Evolutionary conservation across 495 filamentous ascomycete species (phyloP).

Genomic region (Cairneyella variabilis): DNA sequence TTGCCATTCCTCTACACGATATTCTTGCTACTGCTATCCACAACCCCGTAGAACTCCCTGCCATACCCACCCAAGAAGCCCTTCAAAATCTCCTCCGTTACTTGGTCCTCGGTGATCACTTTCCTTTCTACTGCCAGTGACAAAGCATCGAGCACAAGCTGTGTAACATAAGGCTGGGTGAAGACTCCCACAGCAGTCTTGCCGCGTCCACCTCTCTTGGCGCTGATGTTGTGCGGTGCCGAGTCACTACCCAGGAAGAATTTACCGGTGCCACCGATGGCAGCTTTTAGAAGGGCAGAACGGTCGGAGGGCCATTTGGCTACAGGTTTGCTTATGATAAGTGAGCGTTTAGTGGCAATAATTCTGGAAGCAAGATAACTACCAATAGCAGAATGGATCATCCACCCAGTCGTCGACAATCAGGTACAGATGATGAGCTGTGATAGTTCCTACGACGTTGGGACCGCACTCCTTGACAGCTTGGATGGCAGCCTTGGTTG

Average conservation of each 20-base stretch:
- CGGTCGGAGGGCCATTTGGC: conserved; percentile 62
- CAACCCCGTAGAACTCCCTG: conserved; percentile 62
- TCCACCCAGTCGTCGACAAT: conserved; percentile 62
- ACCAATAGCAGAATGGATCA: conserved; percentile 68
- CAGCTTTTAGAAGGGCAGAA: conserved; percentile 60
- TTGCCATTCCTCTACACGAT: conserved; percentile 60
- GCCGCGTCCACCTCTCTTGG: conserved; percentile 58
- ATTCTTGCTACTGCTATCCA: conserved; percentile 42
- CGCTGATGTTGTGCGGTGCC: conserved; percentile 70
- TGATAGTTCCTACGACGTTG: conserved; percentile 69
- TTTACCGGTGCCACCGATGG: conserved; percentile 52
- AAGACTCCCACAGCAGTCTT: conserved; percentile 81
- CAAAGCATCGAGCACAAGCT: conserved; percentile 68
- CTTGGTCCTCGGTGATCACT: conserved; percentile 58
- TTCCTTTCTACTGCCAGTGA: conserved; percentile 64
- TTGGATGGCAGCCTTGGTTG: conserved; percentile 74
- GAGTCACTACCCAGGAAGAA: conserved; percentile 58
- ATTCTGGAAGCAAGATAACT: conserved; percentile 28
- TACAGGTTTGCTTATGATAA: conserved; percentile 42
- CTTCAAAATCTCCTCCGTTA: conserved; percentile 67
- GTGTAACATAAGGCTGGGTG: conserved; percentile 78
- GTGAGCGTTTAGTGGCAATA: neutral
- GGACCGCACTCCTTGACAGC: conserved; percentile 71
- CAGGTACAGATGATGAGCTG: conserved; percentile 72
- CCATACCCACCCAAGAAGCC: conserved; percentile 76